Conservation (phyloP, 1,284 basidiomycete genomes). For the Gastroboletus turbinatus region DNA sequence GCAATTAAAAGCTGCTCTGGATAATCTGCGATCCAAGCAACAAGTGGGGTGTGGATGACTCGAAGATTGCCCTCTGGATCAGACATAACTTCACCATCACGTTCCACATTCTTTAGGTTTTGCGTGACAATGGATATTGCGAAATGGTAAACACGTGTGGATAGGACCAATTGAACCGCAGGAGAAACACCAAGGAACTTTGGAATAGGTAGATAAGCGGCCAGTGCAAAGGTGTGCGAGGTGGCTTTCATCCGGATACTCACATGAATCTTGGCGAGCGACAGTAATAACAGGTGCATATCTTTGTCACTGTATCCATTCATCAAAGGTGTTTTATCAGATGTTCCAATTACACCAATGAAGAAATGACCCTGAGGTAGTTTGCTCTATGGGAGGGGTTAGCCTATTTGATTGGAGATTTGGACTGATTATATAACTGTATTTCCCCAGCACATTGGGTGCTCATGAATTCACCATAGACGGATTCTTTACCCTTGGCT, state of each 20-base stretch:
- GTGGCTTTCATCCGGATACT: slow-evolving; percentile 8
- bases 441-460: too few relatives aligned
- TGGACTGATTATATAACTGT: too few relatives aligned
- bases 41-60: background rate
- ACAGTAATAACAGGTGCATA: slow-evolving; percentile 16
- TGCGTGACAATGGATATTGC: slow-evolving; percentile 1
- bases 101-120: slow-evolving; percentile 5
- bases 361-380: too few relatives aligned
- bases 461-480: too few relatives aligned
- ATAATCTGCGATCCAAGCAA: background rate
- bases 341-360: slow-evolving; percentile 5
- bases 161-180: slow-evolving; percentile 6
- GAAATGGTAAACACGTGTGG: slow-evolving; percentile 2
- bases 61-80: background rate
- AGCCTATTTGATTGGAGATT: too few relatives aligned
- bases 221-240: slow-evolving; percentile 7
- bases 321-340: slow-evolving; percentile 10
- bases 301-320: background rate
- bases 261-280: slow-evolving; percentile 13
- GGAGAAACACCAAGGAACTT: slow-evolving; percentile 9
- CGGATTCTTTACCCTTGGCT: too few relatives aligned
- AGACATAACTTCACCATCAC: background rate
- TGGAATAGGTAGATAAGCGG: slow-evolving; percentile 7
- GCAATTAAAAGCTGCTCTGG: background rate
- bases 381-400: too few relatives aligned